Base-by-base conservation (phyloP, 768 basidiomycete genomes). In the Boletus huronensis region DNA sequence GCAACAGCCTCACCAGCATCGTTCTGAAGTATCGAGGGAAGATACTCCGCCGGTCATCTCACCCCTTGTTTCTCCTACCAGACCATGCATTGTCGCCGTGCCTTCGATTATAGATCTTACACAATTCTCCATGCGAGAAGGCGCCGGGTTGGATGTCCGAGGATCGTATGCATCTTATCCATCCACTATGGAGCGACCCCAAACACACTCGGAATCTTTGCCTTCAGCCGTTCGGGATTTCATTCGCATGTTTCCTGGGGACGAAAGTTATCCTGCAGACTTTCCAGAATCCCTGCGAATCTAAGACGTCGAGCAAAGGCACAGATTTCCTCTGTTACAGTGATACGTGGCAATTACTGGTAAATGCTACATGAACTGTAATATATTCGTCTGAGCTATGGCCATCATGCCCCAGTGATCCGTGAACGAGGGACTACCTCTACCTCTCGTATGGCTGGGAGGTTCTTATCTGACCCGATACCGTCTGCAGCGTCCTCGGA, bases 261-360 rank as follows among this genome's bases (percentile, higher is more conserved):
- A 71, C 31, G 70, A 68, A 40, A 71, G 70, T 28, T 71, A 73
- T 39, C 70, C 70, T 39, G 54, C 65, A 35, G 64, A 73, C 55
- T 71, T 71, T 56, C 70, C 70, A 23, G 64, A 65, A 38, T 71
- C 70, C 28, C 43, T 71, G 26, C 67, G 62, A 53, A 48, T 53
- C 50, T 54, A 53, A 41, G 26, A 28, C 23, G 38, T 42, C 21
- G 40, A 29, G 19, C 40, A 41, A 45, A 45, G 43, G 45, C 48
- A 52, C 39, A 42, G 8, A 38, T 29, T 48, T 44, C 9, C 16
- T 26, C 28, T 46, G 14, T 50, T 52, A 39, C 45, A 45, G 10
- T 48, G 31, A 48, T 26, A 25, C 34, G 25, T 46, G 8, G 21
- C 16, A 29, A 19, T 26, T 45, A 36, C 19, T 41, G 21, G 36